Evolutionary conservation across 345 rosid species (phyloP).

Genomic region (Syzygium grande): DNA sequence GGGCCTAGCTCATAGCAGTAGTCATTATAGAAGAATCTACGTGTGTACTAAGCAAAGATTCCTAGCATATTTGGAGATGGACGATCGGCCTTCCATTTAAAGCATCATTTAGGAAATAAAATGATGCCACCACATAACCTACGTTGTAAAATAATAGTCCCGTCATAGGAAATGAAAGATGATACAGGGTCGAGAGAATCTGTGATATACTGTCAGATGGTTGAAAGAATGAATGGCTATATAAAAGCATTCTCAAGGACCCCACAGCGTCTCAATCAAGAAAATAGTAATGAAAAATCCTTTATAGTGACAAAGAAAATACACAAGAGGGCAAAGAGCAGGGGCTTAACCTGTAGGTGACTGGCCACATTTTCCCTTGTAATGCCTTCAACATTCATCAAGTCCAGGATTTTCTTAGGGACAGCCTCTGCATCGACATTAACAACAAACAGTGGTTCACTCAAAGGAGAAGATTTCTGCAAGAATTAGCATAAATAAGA

Average conservation of each 20-base stretch:
- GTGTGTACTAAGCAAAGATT: background rate
- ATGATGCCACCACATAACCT: background rate
- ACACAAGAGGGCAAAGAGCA: background rate
- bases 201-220: background rate
- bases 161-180: background rate
- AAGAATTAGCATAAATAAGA: background rate
- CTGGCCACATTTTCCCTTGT: slow-evolving; percentile 95
- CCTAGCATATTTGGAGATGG: background rate
- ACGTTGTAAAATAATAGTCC: background rate
- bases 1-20: background rate
- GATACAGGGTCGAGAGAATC: background rate
- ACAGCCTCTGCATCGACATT: slow-evolving; percentile 69
- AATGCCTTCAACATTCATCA: slow-evolving; percentile 85
- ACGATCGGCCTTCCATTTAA: background rate
- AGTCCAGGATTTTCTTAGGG: slow-evolving; percentile 88
- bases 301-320: background rate
- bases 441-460: background rate
- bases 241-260: background rate
- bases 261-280: background rate
- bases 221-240: background rate
- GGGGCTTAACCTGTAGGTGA: slow-evolving; percentile 69
- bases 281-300: background rate
- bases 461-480: background rate
- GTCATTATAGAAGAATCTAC: background rate
- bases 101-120: background rate